phyloP scores from a whole-genome alignment of 257 asterid genomes.

The Craterostigma plantagineum region DNA sequence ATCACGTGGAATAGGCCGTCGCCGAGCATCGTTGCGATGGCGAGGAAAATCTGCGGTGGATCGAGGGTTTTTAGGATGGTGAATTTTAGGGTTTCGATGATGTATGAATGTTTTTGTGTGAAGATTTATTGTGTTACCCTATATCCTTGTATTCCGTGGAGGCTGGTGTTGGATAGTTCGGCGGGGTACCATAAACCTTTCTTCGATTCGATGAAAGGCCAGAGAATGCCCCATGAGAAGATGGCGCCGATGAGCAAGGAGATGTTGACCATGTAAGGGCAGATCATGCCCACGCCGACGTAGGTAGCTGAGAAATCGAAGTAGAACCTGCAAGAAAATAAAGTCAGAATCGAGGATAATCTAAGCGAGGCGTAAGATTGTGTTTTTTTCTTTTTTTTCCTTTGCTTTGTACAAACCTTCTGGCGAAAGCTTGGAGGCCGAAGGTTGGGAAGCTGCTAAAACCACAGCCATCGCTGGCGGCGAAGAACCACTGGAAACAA shows the following conservation, averaged over 20 bases:
- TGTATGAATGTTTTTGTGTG: not conserved
- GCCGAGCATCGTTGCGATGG: constrained; percentile 83
- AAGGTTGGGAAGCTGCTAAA: constrained; percentile 59
- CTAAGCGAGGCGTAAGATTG: not conserved
- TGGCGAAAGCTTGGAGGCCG: constrained; percentile 36
- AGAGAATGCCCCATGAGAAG: constrained; percentile 90
- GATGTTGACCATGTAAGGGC: constrained; percentile 69
- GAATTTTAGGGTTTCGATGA: too few species aligned
- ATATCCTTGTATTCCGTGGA: constrained; percentile 86
- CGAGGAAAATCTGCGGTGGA: constrained; percentile 57
- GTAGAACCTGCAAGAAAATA: constrained; percentile 39
- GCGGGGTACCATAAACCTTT: constrained; percentile 74
- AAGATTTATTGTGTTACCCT: constrained; percentile 23
- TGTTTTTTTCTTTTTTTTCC: too few species aligned
- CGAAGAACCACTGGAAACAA: constrained; percentile 52
- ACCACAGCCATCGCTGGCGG: constrained; percentile 45
- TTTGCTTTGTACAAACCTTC: constrained; percentile 13
- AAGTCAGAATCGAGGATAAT: not conserved
- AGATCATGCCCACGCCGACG: constrained; percentile 94
- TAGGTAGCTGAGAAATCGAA: constrained; percentile 89
- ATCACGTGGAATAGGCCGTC: constrained; percentile 74
- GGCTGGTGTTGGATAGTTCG: constrained; percentile 17
- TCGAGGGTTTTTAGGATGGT: too few species aligned
- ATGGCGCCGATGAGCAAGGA: constrained; percentile 84
- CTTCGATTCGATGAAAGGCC: constrained; percentile 57